Conservation (phyloP, 1,139 yeast species). For the Nadsonia starkeyi-henricii region DNA sequence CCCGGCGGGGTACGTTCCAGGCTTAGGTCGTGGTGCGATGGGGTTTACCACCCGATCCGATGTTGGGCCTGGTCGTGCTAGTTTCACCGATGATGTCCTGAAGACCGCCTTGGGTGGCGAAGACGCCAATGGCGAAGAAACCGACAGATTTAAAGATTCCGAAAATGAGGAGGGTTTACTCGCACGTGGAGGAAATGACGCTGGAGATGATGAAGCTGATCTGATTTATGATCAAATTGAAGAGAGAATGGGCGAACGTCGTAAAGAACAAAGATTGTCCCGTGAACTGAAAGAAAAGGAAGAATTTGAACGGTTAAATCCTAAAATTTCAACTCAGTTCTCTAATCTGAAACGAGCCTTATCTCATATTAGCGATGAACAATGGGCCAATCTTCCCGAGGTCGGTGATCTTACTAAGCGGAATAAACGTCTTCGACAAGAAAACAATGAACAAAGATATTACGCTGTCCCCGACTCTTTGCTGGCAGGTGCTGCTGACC, state of each 20-base stretch:
- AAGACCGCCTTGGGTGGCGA: conserved; percentile 24
- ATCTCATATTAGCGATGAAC: conserved; percentile 43
- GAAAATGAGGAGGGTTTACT: conserved; percentile 29
- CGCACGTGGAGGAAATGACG: conserved; percentile 16
- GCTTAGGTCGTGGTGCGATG: conserved; percentile 88
- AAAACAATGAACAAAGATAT: conserved; percentile 52
- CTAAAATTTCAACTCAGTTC: conserved; percentile 32
- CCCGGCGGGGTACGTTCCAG: conserved; percentile 85
- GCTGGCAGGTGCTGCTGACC: conserved; percentile 24
- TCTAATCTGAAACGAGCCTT: conserved; percentile 51
- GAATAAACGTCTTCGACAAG: conserved; percentile 57
- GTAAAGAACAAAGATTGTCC: conserved; percentile 24
- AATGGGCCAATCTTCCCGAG: conserved; percentile 79
- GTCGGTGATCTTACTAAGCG: conserved; percentile 76
- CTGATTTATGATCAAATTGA: conserved; percentile 54
- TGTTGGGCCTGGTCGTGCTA: conserved; percentile 37
- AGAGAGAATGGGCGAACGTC: conserved; percentile 31
- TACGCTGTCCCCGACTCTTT: conserved; percentile 79
- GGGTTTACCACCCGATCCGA: conserved; percentile 84
- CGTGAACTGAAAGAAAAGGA: conserved; percentile 19
- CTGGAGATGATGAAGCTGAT: conserved; percentile 61
- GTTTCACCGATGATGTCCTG: conserved; percentile 27
- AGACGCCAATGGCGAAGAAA: conserved; percentile 22
- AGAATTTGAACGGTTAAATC: conserved; percentile 17
- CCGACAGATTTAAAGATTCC: conserved; percentile 25